Base-by-base conservation (phyloP, 2,329 filamentous ascomycete species). In the Cladosporium cucumerinum region DNA sequence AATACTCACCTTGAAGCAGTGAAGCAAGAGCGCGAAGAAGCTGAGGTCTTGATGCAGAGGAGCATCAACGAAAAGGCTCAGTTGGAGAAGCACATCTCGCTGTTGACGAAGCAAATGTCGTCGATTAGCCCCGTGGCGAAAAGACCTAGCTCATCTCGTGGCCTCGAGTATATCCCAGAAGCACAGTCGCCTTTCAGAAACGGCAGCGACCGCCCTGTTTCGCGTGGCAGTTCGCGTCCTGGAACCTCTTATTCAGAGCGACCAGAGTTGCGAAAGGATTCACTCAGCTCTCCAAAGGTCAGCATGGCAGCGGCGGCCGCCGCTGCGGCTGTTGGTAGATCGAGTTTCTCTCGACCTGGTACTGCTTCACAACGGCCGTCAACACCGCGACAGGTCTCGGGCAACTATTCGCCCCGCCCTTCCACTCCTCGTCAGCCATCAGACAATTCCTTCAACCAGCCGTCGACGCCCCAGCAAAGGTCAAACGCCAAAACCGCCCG, bases 1-100 rank as follows among this genome's bases (percentile, higher is more conserved):
- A 67, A 69, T 32, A 59, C 66, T 32, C 68, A 70, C 30, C 39
- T 73, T 1, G 65, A 63, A 8, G 52, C 64, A 7, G 61, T 72
- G 26, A 70, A 73, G 61, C 67, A 67, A 28, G 72, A 74, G 43
- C 66, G 68, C 0, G 62, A 66, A 32, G 66, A 68, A 51, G 66
- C 71, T 51, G 68, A 68, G 14, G 57, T 66, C 1, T 57, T 68
- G 43, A 51, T 72, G 21, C 66, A 71, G 26, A 69, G 71, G 61
- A 66, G 67, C 32, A 64, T 69, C 3, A 68, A 69, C 23, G 72
- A 74, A 55, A 74, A 72, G 66, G 65, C 66, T 7, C 71, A 73
- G 23, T 52, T 75, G 11, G 67, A 67, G 7, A 64, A 68, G 26
- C 72, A 74, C 60, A 73, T 73, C 46, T 71, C 71, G 7, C 69